Evolutionary conservation across 192 early-diverging fungal genomes (phyloP), one percentile per base, ranked within the genome.

Genomic region (Coemansia furcata): DNA sequence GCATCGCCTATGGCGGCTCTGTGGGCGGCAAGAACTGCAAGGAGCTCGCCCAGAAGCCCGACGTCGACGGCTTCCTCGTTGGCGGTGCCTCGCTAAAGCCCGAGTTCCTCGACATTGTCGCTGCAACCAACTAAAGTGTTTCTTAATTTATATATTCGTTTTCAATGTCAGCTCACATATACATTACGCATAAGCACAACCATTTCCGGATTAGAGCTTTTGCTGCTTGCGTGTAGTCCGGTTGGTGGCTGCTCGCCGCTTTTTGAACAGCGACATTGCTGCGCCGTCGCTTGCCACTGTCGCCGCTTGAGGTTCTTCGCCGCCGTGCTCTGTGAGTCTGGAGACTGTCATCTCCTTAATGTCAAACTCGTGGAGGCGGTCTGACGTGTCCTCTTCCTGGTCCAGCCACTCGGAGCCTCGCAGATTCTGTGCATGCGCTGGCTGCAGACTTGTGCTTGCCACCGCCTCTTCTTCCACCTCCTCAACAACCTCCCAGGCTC

Each of bases 31-130:
- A 85, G 63, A 98, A 95, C 88, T 88, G 90, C 76, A 82, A 86
- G 49, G 94, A 93, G 19, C 74, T 94, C 15, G 87, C 89, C 61
- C 84, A 85, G 85, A 84, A 97, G 89, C 76, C 87, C 33, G 96
- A 99, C 77, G 90, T 99, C 66, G 97, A 99, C 75, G 98, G 98
- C 64, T 99, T 99, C 94, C 86, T 99, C 54, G 97, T 99, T 60
- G 98, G 98, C 78, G 98, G 98, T 74, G 98, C 98, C 62, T 94
- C 91, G 35, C 89, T 99, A 73, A 98, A 98, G 86, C 89, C 89
- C 44, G 92, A 95, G 74, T 95, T 95, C 72, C 77, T 86, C 57
- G 85, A 85, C 29, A 95, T 95, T 63, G 77, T 87, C 67, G 71
- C 73, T 17, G 80, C 87, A 68, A 74, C 69, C 35, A 66, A 64